These are phyloP conservation scores for Fallopia convolvulus DNA, from an alignment of 148 eudicot genomes.

Conservation along the genomic window DNA sequence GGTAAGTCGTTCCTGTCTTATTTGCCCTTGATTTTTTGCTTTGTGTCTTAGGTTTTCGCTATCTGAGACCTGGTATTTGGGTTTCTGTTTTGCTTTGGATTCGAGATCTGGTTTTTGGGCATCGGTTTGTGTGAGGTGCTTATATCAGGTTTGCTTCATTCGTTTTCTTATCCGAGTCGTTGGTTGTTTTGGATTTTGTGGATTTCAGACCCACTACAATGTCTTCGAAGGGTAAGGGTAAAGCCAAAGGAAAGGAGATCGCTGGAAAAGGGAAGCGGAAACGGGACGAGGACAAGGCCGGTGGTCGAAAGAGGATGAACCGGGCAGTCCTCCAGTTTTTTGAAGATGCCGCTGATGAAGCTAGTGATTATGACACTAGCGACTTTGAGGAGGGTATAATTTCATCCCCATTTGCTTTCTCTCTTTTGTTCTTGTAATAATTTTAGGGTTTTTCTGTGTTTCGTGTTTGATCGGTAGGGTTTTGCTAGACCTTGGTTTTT, in stretches of 20 bases:
- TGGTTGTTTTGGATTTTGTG: too few species aligned
- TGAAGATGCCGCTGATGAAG: slow-evolving; percentile 48
- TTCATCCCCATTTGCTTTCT: background rate
- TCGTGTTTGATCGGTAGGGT: background rate
- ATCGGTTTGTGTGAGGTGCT: too few species aligned
- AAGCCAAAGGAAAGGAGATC: slow-evolving; percentile 26
- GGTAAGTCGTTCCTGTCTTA: too few species aligned
- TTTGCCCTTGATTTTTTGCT: too few species aligned
- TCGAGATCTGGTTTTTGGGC: too few species aligned
- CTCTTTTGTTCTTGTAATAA: background rate
- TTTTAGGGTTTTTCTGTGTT: slow-evolving; percentile 9
- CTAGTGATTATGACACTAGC: slow-evolving; percentile 22
- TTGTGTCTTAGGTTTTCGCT: too few species aligned
- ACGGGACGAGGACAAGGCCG: slow-evolving; percentile 29
- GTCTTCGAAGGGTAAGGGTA: slow-evolving; percentile 53
- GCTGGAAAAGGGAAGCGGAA: slow-evolving; percentile 10
- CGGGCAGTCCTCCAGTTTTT: slow-evolving; percentile 53
- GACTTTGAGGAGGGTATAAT: slow-evolving; percentile 32
- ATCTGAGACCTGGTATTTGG: too few species aligned
- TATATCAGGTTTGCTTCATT: too few species aligned
- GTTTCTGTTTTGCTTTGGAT: too few species aligned
- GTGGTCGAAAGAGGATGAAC: slow-evolving; percentile 32
- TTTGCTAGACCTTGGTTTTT: background rate
- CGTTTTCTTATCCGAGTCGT: too few species aligned
- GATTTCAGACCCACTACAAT: too few species aligned